phyloP scores from a whole-genome alignment of 306 rosid species.

The Mucuna pruriens region DNA sequence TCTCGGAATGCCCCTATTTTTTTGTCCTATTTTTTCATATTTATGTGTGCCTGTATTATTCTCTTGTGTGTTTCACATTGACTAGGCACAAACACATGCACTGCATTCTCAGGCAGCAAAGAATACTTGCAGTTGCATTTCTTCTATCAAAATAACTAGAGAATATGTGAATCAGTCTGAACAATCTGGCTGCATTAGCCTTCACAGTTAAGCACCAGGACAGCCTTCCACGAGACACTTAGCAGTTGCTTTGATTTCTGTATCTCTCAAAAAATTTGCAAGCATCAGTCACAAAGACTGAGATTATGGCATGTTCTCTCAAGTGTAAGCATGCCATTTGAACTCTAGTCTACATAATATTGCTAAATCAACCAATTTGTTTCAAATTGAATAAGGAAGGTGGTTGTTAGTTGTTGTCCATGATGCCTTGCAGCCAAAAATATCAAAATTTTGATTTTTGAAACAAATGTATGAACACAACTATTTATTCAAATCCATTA shows the following conservation, averaged over 20 bases:
- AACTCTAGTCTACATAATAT: not conserved
- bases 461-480: not conserved
- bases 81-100: not conserved
- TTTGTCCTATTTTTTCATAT: not conserved
- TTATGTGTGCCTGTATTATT: not conserved
- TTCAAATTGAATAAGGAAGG: not conserved
- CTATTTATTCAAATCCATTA: constrained; percentile 25
- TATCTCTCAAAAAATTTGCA: not conserved
- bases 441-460: constrained; percentile 9
- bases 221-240: not conserved
- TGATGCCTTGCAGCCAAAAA: not conserved
- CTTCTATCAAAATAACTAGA: too few relatives aligned
- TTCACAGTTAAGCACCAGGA: not conserved
- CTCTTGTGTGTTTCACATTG: not conserved
- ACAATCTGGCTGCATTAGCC: not conserved
- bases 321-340: not conserved
- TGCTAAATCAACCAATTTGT: not conserved
- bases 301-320: not conserved
- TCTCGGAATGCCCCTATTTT: constrained; percentile 51
- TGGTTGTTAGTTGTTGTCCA: not conserved
- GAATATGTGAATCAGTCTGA: not conserved
- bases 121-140: not conserved
- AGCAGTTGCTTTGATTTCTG: not conserved
- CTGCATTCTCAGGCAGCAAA: not conserved
- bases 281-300: not conserved